phyloP scores from a whole-genome alignment of 1,139 yeast species.

The Pichia sp. region DNA sequence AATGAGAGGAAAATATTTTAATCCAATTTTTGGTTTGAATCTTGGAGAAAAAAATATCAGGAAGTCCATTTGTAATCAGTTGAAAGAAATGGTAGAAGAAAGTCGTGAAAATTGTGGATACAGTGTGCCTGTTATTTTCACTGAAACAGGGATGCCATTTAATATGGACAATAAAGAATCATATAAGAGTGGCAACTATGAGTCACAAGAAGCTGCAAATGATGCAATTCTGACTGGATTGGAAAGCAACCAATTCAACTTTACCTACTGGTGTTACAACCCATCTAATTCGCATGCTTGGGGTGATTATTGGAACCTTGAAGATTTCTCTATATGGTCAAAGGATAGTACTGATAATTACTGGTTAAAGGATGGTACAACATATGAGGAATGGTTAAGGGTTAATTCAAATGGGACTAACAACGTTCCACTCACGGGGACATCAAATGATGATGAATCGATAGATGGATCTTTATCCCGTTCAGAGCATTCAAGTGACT shows the following conservation, averaged over 20 bases:
- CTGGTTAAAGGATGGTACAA: neutral
- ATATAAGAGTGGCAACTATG: slow-evolving; percentile 53
- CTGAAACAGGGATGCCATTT: slow-evolving; percentile 97
- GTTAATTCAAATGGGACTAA: slow-evolving; percentile 2
- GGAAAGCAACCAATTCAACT: slow-evolving; percentile 64
- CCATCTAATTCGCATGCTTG: slow-evolving; percentile 62
- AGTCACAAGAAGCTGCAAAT: slow-evolving; percentile 70
- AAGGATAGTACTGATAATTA: slow-evolving; percentile 42
- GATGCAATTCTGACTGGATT: slow-evolving; percentile 77
- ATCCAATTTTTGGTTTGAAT: slow-evolving; percentile 71
- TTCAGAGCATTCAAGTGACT: slow-evolving; percentile 4
- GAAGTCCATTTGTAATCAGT: slow-evolving; percentile 61
- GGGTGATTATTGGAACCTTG: slow-evolving; percentile 94
- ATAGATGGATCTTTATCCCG: neutral
- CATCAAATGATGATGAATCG: slow-evolving; percentile 13
- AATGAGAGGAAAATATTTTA: slow-evolving; percentile 67
- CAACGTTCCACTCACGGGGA: slow-evolving; percentile 1
- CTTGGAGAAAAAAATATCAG: slow-evolving; percentile 76
- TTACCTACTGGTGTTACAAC: slow-evolving; percentile 82
- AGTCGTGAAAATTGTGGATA: slow-evolving; percentile 51
- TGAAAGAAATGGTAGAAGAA: slow-evolving; percentile 56
- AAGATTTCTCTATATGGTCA: slow-evolving; percentile 85
- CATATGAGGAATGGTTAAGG: slow-evolving; percentile 14
- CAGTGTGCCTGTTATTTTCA: slow-evolving; percentile 61
- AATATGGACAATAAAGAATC: slow-evolving; percentile 82